phyloP scores from a whole-genome alignment of 1,284 basidiomycete genomes.

The Phlebopus sp. region DNA sequence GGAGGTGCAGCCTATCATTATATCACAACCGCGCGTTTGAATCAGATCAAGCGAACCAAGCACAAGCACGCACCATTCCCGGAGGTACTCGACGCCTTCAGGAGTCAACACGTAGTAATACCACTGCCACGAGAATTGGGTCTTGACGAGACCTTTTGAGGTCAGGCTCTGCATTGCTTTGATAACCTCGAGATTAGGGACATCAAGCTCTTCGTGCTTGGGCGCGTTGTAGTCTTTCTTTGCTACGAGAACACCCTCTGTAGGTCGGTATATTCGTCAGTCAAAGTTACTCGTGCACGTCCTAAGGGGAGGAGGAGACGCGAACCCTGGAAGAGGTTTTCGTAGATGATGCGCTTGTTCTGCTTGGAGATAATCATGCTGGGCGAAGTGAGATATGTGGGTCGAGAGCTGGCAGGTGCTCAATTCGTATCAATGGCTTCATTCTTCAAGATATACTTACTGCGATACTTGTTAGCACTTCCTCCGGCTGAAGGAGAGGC shows the following conservation, averaged over 20 bases:
- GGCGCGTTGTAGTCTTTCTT: conserved; percentile 99
- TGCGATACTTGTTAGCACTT: conserved; percentile 23
- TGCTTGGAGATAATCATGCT: conserved; percentile 87
- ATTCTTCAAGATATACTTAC: conserved; percentile 14
- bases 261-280: not conserved
- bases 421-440: not conserved
- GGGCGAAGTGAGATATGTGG: conserved; percentile 41
- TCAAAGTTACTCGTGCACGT: not conserved
- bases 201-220: conserved; percentile 95
- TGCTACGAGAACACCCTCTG: conserved; percentile 97
- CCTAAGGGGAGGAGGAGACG: not conserved
- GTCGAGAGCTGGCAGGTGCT: conserved; percentile 38
- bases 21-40: not conserved
- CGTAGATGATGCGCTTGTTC: conserved; percentile 87
- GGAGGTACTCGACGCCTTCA: conserved; percentile 93
- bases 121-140: conserved; percentile 95
- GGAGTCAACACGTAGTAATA: conserved; percentile 95
- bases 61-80: conserved; percentile 71
- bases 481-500: conserved; percentile 10
- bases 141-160: conserved; percentile 95
- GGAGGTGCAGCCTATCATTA: conserved; percentile 80
- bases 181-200: conserved; percentile 98
- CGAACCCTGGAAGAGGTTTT: conserved; percentile 97
- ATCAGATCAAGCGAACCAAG: not conserved
- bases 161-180: conserved; percentile 99